Evolutionary conservation across 495 filamentous ascomycete species (phyloP).

Genomic region (Podospora appendiculata): DNA sequence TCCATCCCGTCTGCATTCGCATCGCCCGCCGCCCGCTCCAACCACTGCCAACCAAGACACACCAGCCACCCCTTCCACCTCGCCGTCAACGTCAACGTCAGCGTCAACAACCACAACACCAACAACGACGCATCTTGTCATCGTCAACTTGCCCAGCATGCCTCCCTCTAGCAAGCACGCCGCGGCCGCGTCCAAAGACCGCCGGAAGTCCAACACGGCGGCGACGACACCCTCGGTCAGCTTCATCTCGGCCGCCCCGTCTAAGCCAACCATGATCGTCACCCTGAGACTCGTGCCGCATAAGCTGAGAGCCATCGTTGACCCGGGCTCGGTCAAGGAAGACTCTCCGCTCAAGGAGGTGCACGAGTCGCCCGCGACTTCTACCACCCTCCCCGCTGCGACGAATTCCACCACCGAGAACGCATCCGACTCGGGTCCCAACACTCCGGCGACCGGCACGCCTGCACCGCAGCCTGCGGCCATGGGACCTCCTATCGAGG

Average conservation of each 20-base stretch:
- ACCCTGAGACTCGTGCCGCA: slow-evolving; percentile 30
- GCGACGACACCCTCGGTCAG: slow-evolving; percentile 4
- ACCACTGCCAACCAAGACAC: not conserved
- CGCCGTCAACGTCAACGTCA: too few species aligned
- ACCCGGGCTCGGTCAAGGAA: slow-evolving; percentile 33
- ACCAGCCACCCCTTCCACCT: not conserved
- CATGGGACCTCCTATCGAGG: slow-evolving; percentile 49
- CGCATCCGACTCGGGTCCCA: slow-evolving; percentile 39
- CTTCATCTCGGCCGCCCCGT: slow-evolving; percentile 3
- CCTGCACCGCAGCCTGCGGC: slow-evolving; percentile 30
- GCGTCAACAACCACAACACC: slow-evolving; percentile 7
- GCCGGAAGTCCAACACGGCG: slow-evolving; percentile 31
- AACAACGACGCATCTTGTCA: slow-evolving; percentile 5
- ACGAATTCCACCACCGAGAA: slow-evolving; percentile 33
- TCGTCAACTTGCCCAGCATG: slow-evolving; percentile 18
- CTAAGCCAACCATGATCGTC: slow-evolving; percentile 24
- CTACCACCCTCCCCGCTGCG: slow-evolving; percentile 19
- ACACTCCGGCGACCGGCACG: slow-evolving; percentile 38
- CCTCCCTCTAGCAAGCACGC: slow-evolving; percentile 32
- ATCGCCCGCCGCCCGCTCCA: not conserved
- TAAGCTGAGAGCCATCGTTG: slow-evolving; percentile 36
- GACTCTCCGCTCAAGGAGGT: slow-evolving; percentile 26
- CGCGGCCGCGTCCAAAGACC: slow-evolving; percentile 31
- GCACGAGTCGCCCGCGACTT: slow-evolving; percentile 24
- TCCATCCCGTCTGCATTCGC: not conserved